Conservation (phyloP, 2,329 filamentous ascomycete species). For the Tolypocladium guangdongense region DNA sequence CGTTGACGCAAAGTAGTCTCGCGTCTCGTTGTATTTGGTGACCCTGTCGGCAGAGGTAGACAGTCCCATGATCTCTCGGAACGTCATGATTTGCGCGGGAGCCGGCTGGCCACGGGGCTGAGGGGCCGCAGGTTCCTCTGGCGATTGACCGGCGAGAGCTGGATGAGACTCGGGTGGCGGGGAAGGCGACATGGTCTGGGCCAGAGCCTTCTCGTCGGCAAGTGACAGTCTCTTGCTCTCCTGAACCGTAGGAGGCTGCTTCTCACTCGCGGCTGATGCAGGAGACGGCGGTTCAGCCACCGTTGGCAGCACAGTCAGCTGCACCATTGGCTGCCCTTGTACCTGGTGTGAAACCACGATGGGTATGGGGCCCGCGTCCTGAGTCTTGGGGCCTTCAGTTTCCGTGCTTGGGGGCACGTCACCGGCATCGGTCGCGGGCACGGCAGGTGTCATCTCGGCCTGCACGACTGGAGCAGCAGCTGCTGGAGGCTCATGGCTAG, state of each 20-base stretch:
- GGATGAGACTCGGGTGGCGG: conserved; percentile 29
- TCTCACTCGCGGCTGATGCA: conserved; percentile 25
- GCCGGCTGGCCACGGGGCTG: conserved; percentile 1
- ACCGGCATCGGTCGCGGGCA: neutral
- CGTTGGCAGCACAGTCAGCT: conserved; percentile 1
- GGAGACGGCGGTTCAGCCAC: conserved; percentile 32
- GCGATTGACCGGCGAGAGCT: conserved; percentile 8
- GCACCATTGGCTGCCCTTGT: neutral
- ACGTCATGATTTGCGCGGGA: conserved; percentile 36
- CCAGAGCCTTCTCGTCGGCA: conserved; percentile 32
- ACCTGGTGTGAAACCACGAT: conserved; percentile 8
- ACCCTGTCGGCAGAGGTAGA: conserved; percentile 58
- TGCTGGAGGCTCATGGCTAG: neutral
- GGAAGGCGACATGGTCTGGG: conserved; percentile 21
- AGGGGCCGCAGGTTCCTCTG: conserved; percentile 5
- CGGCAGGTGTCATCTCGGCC: conserved; percentile 1
- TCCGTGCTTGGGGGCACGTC: conserved; percentile 3
- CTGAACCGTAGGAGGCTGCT: conserved; percentile 10
- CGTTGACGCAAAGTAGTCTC: conserved; percentile 57
- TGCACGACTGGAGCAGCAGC: neutral
- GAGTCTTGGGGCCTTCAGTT: neutral
- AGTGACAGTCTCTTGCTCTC: conserved; percentile 24
- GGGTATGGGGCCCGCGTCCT: neutral
- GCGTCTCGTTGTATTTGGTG: conserved; percentile 59
- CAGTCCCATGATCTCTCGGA: conserved; percentile 69